Evolutionary conservation across 345 rosid species (phyloP), one percentile per base, ranked within the genome.

Genomic region (Populus simonii): DNA sequence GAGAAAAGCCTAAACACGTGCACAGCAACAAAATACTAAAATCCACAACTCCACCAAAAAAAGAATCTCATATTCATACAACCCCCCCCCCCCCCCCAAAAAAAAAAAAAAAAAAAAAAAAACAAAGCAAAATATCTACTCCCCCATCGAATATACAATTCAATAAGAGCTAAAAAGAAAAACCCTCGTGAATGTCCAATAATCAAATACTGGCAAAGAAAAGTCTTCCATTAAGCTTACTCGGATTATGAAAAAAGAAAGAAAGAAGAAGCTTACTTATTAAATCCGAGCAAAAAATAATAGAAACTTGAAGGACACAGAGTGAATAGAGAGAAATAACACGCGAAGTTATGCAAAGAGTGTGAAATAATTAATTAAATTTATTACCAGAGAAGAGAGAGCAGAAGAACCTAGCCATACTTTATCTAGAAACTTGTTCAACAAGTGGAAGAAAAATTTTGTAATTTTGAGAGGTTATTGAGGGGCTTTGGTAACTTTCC

Each of bases 401-500:
- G 78, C 66, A 71, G 85, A 63, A 12, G 80, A 84, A 87, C 85
- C 86, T 85, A 73, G 86, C 83, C 86, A 86, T 81, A 84, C 39
- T 82, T 75, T 79, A 80, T 79, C 78, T 49, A 80, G 27, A 38
- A 84, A 84, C 82, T 41, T 83, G 57, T 74, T 74, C 80, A 68
- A 81, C 15, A 11, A 3, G 12, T 43, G 12, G 47, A 72, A 33
- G 29, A 63, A 27, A 69, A 66, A 73, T 74, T 74, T 45, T 38
- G 67, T 8, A 79, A 82, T 55, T 68, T 33, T 47, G 12, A 49
- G 74, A 49, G 69, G 75, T 55, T 29, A 68, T 29, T 74, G 8
- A 75, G 70, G 41, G 79, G 1, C 66, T 71, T 59, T 36, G 39
- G 76, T 61, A 79, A 72, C 81, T 83, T 80, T 59, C 27, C 71